Conservation (phyloP, 2,329 filamentous ascomycete genomes). For the Ambrosiella xylebori region DNA sequence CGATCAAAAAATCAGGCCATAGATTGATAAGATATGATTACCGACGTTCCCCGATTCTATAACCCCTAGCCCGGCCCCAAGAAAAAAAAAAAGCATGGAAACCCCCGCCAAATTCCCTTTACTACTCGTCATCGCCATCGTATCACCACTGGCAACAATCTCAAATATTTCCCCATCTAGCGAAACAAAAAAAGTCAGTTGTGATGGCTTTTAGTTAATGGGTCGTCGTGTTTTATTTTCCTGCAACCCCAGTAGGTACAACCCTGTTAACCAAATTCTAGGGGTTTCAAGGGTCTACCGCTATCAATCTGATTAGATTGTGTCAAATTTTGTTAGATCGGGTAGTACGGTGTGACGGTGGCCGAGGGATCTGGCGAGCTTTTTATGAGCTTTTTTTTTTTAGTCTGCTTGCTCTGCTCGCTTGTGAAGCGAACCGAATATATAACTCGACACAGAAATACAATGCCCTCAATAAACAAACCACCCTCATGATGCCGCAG, state of each 20-base stretch:
- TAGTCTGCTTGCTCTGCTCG: too few relatives aligned
- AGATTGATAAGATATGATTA: neutral
- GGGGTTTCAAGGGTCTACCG: neutral
- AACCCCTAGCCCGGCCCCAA: too few relatives aligned
- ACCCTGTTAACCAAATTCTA: neutral
- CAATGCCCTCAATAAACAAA: neutral
- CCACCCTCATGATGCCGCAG: neutral
- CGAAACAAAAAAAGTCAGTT: neutral
- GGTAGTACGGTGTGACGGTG: too few relatives aligned
- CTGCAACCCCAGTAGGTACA: neutral
- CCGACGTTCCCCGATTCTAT: neutral
- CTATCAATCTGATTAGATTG: slow-evolving; percentile 6
- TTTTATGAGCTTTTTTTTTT: too few relatives aligned
- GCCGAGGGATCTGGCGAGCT: too few relatives aligned
- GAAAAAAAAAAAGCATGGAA: neutral
- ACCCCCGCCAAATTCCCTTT: neutral
- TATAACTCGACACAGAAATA: neutral
- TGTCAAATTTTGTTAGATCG: slow-evolving; percentile 4
- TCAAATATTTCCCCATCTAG: neutral
- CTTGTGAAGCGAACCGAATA: too few relatives aligned
- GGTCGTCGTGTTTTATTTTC: too few relatives aligned
- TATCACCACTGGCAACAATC: neutral
- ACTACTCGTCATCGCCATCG: neutral
- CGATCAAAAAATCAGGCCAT: neutral
- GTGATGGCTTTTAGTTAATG: too few relatives aligned